Base-by-base conservation (phyloP, 805 yeast species). In the Kuraishia piskuri region DNA sequence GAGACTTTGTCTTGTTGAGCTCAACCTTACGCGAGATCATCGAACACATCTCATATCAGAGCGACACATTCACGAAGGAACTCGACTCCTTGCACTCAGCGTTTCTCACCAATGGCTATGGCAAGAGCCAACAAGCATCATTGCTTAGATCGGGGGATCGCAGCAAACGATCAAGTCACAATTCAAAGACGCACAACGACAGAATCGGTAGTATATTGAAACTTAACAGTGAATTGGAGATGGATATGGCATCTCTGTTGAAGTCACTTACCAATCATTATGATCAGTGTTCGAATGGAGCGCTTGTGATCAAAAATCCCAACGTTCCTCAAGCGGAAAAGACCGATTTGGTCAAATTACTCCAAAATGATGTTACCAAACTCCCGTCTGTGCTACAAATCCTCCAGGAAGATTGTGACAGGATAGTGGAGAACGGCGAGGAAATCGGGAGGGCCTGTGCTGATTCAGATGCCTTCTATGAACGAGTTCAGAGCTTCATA, bases 241-340 rank as follows among this genome's bases (percentile, higher is more conserved):
- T 76, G 54, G 94, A 86, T 52, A 74, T 89, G 67, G 95, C 88
- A 0, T 75, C 78, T 1, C 71, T 86, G 19, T 69, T 91, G 36
- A 83, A 82, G 53, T 80, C 90, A 61, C 70, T 90, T 49, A 85
- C 96, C 10, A 80, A 80, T 52, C 96, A 90, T 68, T 89, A 83
- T 61, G 97, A 90, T 65, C 90, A 88, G 63, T 87, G 96, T 59
- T 59, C 70, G 12, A 69, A 78, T 56, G 86, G 80, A 9, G 61
- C 70, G 2, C 67, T 68, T 3, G 56, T 71, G 6, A 67, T 76
- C n/a, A 61, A 64, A 22, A 63, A 69, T n/a, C 61, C 66, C 0
- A 53, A 58, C 14, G 57, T 64, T 0, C 53, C 64, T 2, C 62
- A 55, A 6, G 59, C 55, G 0, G 75, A 71, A 52, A 69, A 69